Evolutionary conservation across 208 protist species (phyloP).

Genomic region (Leishmania tarentolae): DNA sequence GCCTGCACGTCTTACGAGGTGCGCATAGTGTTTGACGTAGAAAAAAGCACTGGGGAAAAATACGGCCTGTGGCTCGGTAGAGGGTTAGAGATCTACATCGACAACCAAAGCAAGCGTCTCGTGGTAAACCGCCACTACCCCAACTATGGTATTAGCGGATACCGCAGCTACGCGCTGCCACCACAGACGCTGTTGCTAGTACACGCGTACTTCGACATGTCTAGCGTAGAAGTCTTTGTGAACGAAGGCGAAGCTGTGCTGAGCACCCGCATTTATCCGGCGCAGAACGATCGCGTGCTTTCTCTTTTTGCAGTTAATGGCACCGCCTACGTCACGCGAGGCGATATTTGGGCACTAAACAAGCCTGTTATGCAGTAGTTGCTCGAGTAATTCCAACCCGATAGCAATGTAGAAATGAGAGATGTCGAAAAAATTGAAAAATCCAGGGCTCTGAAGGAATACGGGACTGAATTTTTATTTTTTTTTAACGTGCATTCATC

Average conservation of each 20-base stretch:
- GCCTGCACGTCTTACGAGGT: constrained; percentile 52
- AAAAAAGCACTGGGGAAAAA: constrained; percentile 53
- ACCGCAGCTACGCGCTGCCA: constrained; percentile 50
- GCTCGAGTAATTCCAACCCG: background rate
- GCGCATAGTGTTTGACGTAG: constrained; percentile 34
- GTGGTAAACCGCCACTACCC: constrained; percentile 63
- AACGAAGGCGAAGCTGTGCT: constrained; percentile 51
- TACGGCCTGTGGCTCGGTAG: constrained; percentile 64
- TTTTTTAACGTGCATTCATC: background rate
- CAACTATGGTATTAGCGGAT: constrained; percentile 53
- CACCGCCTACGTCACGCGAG: constrained; percentile 34
- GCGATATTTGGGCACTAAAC: constrained; percentile 49
- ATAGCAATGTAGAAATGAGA: background rate
- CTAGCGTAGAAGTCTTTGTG: constrained; percentile 65
- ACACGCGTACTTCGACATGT: constrained; percentile 58
- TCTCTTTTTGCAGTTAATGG: constrained; percentile 48
- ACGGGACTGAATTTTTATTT: background rate
- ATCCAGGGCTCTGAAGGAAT: background rate
- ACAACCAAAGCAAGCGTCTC: constrained; percentile 38
- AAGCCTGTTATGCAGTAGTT: constrained; percentile 48
- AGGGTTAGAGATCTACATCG: constrained; percentile 54
- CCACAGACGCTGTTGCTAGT: constrained; percentile 26
- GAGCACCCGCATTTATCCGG: constrained; percentile 56
- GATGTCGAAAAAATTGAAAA: background rate
- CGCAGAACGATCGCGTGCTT: constrained; percentile 31